Evolutionary conservation across 1,139 yeast genomes (phyloP).

Genomic region (Pichia sp.): DNA sequence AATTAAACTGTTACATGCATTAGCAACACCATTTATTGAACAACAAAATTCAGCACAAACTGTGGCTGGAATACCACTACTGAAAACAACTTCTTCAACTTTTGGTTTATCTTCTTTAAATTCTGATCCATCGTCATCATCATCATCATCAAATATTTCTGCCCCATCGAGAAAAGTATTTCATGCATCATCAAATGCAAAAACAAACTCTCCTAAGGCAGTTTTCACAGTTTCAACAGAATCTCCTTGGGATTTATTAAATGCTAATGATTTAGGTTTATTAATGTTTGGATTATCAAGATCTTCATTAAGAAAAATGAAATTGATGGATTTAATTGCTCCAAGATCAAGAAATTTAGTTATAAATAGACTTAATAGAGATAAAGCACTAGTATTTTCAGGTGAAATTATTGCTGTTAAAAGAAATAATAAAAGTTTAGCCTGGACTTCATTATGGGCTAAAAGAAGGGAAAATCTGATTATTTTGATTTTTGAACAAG

Average conservation of each 20-base stretch:
- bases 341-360: constrained; percentile 68
- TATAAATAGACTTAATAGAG: constrained; percentile 43
- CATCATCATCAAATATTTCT: background rate
- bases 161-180: constrained; percentile 37
- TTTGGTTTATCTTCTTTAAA: constrained; percentile 37
- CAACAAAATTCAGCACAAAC: constrained; percentile 30
- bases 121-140: background rate
- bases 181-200: constrained; percentile 58
- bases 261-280: constrained; percentile 88
- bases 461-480: constrained; percentile 64
- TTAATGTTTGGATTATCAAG: constrained; percentile 78
- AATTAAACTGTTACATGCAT: constrained; percentile 53
- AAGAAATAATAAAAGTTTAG: constrained; percentile 42
- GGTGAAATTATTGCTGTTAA: constrained; percentile 59
- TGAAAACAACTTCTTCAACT: constrained; percentile 34
- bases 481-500: constrained; percentile 83
- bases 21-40: constrained; percentile 73
- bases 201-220: constrained; percentile 68
- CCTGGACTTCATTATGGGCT: constrained; percentile 88
- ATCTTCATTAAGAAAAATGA: constrained; percentile 52
- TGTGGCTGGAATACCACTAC: constrained; percentile 29
- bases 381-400: constrained; percentile 42
- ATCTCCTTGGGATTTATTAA: constrained; percentile 76
- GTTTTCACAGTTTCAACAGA: constrained; percentile 72
- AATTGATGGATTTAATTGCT: constrained; percentile 71